These are phyloP conservation scores for Penicillium hesseltinei DNA, from an alignment of 2,329 filamentous ascomycete genomes.

Conservation along the genomic window DNA sequence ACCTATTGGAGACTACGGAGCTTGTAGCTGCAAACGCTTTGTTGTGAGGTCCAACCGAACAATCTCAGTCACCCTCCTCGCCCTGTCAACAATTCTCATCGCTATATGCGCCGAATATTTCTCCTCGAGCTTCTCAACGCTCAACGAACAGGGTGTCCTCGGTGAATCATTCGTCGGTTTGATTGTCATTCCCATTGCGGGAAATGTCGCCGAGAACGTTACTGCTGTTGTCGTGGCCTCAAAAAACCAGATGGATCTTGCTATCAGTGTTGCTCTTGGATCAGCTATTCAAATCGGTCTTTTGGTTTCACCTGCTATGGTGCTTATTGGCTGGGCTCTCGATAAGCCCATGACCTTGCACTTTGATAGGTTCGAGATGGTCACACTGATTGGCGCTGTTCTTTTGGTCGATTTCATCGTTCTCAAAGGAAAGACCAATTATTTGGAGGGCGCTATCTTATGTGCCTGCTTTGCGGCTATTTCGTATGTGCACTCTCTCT, in stretches of 20 bases:
- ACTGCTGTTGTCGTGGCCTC: constrained; percentile 68
- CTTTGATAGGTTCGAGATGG: constrained; percentile 18
- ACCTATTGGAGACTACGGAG: neutral
- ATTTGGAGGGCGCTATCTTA: constrained; percentile 19
- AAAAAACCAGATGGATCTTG: constrained; percentile 75
- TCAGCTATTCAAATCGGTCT: constrained; percentile 70
- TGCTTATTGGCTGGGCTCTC: constrained; percentile 70
- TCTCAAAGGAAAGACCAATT: constrained; percentile 20
- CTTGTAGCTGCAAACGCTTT: constrained; percentile 3
- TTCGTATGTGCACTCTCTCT: constrained; percentile 11
- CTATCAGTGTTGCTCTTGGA: constrained; percentile 69
- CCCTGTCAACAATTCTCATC: constrained; percentile 64
- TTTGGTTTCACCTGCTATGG: constrained; percentile 67
- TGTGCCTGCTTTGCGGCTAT: constrained; percentile 21
- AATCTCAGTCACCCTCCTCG: constrained; percentile 52
- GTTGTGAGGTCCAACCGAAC: constrained; percentile 1
- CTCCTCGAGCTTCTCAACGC: constrained; percentile 64
- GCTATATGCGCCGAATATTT: constrained; percentile 70
- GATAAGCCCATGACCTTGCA: constrained; percentile 19
- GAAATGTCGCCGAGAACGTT: constrained; percentile 71
- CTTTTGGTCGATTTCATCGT: constrained; percentile 19
- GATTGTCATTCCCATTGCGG: constrained; percentile 70
- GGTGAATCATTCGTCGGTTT: constrained; percentile 69
- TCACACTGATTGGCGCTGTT: constrained; percentile 14
- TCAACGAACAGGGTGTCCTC: constrained; percentile 56